Conservation (phyloP, 1,284 basidiomycete species). For the Pseudomicrostroma phylloplanum region DNA sequence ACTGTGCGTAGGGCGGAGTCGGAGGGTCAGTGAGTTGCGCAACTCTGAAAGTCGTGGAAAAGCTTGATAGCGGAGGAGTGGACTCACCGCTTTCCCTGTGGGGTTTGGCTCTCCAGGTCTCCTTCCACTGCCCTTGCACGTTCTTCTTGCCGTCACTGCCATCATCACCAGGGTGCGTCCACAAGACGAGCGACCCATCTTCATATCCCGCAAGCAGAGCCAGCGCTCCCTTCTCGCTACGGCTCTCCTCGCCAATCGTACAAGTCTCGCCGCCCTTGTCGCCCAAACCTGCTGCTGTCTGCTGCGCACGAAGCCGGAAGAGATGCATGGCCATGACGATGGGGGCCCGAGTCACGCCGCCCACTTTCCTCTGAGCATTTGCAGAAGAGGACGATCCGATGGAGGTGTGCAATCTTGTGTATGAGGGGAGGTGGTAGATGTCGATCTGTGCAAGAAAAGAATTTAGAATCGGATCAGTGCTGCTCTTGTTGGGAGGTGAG, state of each 20-base stretch:
- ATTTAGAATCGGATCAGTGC: too few relatives aligned
- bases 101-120: neutral
- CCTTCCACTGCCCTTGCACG: neutral
- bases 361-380: neutral
- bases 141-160: neutral
- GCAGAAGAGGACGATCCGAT: neutral
- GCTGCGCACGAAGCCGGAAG: neutral
- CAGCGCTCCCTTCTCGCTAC: neutral
- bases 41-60: neutral
- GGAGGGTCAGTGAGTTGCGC: too few relatives aligned
- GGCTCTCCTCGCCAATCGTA: too few relatives aligned
- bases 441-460: neutral
- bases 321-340: neutral
- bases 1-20: too few relatives aligned
- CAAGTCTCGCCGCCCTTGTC: neutral
- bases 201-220: neutral
- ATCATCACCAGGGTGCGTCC: neutral
- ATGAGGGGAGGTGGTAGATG: constrained; percentile 1
- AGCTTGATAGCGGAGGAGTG: neutral
- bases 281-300: neutral
- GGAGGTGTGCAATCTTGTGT: neutral
- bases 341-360: neutral
- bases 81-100: neutral
- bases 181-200: neutral
- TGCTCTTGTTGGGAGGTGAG: too few relatives aligned